Percentiles rank a stretch among this genome's conserved stretches.
Evolutionary conservation across 1,139 yeast genomes (phyloP).

Genomic region (Protomyces macrosporus): DNA sequence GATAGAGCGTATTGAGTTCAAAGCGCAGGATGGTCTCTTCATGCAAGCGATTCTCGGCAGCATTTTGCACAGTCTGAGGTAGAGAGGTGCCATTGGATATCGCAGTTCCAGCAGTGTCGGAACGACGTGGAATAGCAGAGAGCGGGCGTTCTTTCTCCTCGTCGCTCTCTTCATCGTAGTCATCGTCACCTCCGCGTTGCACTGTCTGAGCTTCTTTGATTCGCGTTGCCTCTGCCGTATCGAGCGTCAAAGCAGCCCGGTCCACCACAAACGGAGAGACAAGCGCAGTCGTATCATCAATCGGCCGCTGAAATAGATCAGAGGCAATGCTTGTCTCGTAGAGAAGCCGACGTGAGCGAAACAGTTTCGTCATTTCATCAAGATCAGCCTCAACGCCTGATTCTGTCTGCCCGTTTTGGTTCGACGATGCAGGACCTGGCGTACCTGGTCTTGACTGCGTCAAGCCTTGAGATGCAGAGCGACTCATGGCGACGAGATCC

Average conservation of each 20-base stretch:
- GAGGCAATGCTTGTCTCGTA: slow-evolving; percentile 25
- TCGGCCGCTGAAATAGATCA: slow-evolving; percentile 5
- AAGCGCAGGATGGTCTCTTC: slow-evolving; percentile 9
- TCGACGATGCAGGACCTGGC: neutral
- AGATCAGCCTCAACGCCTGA: neutral
- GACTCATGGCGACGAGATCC: neutral
- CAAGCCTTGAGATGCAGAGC: too few relatives aligned
- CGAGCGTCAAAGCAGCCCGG: slow-evolving; percentile 2
- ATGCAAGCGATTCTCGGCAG: slow-evolving; percentile 23
- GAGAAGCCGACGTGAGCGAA: slow-evolving; percentile 24
- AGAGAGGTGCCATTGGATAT: slow-evolving; percentile 7
- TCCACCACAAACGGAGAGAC: slow-evolving; percentile 8
- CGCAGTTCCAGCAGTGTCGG: neutral
- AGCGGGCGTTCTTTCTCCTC: slow-evolving; percentile 32
- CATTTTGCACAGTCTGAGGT: slow-evolving; percentile 28
- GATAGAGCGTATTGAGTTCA: slow-evolving; percentile 16
- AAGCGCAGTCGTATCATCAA: neutral
- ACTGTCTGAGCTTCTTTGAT: slow-evolving; percentile 26
- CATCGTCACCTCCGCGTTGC: slow-evolving; percentile 30
- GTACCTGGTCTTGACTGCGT: neutral
- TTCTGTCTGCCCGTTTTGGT: neutral
- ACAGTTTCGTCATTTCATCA: slow-evolving; percentile 11
- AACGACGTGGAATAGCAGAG: neutral
- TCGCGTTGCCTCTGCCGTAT: neutral
- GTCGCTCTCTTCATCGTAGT: slow-evolving; percentile 36